Percentiles rank a stretch among this genome's conserved stretches.
These are phyloP conservation scores for Mucor lusitanicus DNA, from an alignment of 371 early-diverging fungal genomes.

Conservation along the genomic window DNA sequence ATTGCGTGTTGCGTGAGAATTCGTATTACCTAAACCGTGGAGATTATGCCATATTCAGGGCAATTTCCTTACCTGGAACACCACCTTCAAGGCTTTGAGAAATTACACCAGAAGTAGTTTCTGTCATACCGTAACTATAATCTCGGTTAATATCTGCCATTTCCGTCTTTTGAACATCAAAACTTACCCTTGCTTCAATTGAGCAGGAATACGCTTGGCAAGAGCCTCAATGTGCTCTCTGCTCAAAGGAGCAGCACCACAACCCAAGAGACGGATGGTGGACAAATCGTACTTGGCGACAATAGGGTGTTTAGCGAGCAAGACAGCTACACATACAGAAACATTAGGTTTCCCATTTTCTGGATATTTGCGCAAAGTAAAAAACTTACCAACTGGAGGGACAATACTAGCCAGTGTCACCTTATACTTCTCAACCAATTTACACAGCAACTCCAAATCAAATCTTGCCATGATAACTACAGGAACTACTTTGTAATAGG, in stretches of 20 bases:
- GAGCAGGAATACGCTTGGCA: conserved; percentile 52
- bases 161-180: neutral
- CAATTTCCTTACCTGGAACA: conserved; percentile 19
- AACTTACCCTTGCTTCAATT: conserved; percentile 64
- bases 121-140: conserved; percentile 70
- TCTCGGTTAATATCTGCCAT: neutral
- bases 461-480: conserved; percentile 69
- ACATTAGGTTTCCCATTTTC: neutral
- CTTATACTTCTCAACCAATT: conserved; percentile 57
- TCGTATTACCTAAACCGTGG: neutral
- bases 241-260: conserved; percentile 86
- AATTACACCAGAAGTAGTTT: conserved; percentile 60
- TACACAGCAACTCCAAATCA: conserved; percentile 59
- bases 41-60: neutral
- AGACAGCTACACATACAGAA: conserved; percentile 28
- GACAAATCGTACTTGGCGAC: conserved; percentile 71
- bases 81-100: conserved; percentile 26
- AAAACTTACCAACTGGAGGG: conserved; percentile 69
- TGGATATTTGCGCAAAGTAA: neutral
- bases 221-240: conserved; percentile 58
- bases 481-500: conserved; percentile 36
- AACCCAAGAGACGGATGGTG: conserved; percentile 59
- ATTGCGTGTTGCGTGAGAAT: neutral
- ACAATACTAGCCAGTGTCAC: conserved; percentile 73
- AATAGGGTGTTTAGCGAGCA: conserved; percentile 66